These are phyloP conservation scores for Malus hybrid DNA, from an alignment of 331 rosid genomes.

Conservation along the genomic window DNA sequence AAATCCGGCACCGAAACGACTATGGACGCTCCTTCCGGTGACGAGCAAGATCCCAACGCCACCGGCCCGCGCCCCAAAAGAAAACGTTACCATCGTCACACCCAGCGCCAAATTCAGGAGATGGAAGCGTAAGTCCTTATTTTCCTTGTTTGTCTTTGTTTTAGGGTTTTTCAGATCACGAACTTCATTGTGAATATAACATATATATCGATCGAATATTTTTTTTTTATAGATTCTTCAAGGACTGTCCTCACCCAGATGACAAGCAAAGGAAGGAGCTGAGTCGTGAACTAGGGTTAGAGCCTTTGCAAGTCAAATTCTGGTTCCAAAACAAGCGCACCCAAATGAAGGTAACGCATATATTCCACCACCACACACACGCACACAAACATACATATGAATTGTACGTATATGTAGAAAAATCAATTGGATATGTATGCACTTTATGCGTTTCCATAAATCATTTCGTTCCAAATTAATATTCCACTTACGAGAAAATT, in stretches of 20 bases:
- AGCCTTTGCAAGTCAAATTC: slow-evolving; percentile 81
- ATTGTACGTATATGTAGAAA: not conserved
- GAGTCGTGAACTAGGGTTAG: slow-evolving; percentile 67
- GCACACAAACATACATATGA: not conserved
- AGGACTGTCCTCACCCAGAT: slow-evolving; percentile 83
- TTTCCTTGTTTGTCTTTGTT: not conserved
- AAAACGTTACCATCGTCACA: slow-evolving; percentile 77
- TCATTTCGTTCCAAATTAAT: not conserved
- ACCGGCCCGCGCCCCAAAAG: slow-evolving; percentile 35
- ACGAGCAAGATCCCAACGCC: slow-evolving; percentile 50
- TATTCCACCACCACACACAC: not conserved
- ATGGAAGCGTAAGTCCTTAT: slow-evolving; percentile 57
- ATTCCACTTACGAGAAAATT: not conserved
- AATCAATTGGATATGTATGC: not conserved
- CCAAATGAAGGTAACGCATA: slow-evolving; percentile 57
- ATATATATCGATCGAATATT: not conserved
- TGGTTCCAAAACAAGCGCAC: slow-evolving; percentile 98
- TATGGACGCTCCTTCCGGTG: slow-evolving; percentile 43
- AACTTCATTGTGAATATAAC: not conserved
- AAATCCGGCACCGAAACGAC: slow-evolving; percentile 47
- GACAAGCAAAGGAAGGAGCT: slow-evolving; percentile 87
- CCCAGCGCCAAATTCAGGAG: slow-evolving; percentile 70
- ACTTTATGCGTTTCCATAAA: not conserved
- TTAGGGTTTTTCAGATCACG: not conserved
- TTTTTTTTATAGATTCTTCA: slow-evolving; percentile 53